phyloP scores from a whole-genome alignment of 192 early-diverging fungal species.

The Coemansia sp. region DNA sequence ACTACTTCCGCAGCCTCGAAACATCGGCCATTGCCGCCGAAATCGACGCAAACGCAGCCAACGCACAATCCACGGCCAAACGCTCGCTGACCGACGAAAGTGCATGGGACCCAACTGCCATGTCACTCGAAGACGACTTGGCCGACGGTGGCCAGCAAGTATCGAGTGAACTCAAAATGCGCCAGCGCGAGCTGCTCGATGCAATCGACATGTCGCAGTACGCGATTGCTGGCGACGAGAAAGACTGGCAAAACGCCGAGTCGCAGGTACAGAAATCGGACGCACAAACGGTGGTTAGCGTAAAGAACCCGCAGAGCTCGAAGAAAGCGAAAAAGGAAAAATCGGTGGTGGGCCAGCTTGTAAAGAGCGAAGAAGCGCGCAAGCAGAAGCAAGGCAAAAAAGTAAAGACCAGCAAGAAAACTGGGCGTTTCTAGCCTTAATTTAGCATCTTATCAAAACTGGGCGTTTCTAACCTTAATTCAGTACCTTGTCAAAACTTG shows the following conservation, averaged over 20 bases:
- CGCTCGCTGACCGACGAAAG: slow-evolving; percentile 62
- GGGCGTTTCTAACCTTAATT: slow-evolving; percentile 24
- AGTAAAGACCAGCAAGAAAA: slow-evolving; percentile 50
- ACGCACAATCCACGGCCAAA: slow-evolving; percentile 13
- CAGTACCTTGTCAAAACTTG: neutral
- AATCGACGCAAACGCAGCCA: slow-evolving; percentile 8
- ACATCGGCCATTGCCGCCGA: slow-evolving; percentile 30
- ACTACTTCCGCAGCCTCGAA: slow-evolving; percentile 65
- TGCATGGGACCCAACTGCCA: slow-evolving; percentile 83
- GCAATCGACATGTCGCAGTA: slow-evolving; percentile 74
- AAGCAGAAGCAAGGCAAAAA: slow-evolving; percentile 36
- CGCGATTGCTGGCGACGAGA: slow-evolving; percentile 68
- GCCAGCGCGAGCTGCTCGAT: slow-evolving; percentile 81
- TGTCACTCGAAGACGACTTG: slow-evolving; percentile 80
- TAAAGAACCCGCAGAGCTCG: slow-evolving; percentile 63
- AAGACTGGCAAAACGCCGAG: slow-evolving; percentile 75
- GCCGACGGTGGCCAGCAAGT: slow-evolving; percentile 77
- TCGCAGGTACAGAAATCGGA: slow-evolving; percentile 63
- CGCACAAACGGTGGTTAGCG: slow-evolving; percentile 64
- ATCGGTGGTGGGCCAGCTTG: slow-evolving; percentile 22
- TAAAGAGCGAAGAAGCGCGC: slow-evolving; percentile 33
- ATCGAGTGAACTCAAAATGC: slow-evolving; percentile 61
- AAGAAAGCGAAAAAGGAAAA: slow-evolving; percentile 56
- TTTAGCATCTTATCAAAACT: slow-evolving; percentile 21
- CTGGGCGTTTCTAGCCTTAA: slow-evolving; percentile 24